Evolutionary conservation across 2,329 filamentous ascomycete species (phyloP).

Genomic region (Fusarium sarcochroum): DNA sequence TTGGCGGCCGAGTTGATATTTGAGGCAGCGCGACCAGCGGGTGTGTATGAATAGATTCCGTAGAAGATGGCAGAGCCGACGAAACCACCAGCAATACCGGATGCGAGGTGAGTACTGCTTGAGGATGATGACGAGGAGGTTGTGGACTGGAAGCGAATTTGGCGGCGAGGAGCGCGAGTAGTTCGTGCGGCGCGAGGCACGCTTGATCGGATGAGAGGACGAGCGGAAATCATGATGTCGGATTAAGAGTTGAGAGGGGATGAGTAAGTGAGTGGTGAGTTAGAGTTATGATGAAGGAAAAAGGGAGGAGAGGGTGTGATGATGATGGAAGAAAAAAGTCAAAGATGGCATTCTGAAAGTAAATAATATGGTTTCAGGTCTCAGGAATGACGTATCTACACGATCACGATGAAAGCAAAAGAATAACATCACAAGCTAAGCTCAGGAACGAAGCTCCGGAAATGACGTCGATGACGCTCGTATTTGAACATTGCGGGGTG

Average conservation of each 20-base stretch:
- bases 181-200: slow-evolving; percentile 49
- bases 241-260: neutral
- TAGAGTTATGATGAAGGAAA: neutral
- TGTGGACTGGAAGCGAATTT: slow-evolving; percentile 60
- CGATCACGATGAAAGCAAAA: slow-evolving; percentile 42
- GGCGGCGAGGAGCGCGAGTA: slow-evolving; percentile 45
- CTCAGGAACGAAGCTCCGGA: slow-evolving; percentile 38
- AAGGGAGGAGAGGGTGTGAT: neutral
- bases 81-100: slow-evolving; percentile 61
- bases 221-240: slow-evolving; percentile 51
- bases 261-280: neutral
- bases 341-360: slow-evolving; percentile 18
- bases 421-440: slow-evolving; percentile 19
- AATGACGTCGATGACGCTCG: slow-evolving; percentile 48
- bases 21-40: slow-evolving; percentile 57
- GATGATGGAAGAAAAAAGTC: neutral
- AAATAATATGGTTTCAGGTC: slow-evolving; percentile 13
- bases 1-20: slow-evolving; percentile 64
- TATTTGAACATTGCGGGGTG: slow-evolving; percentile 41
- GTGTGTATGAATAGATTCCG: slow-evolving; percentile 60
- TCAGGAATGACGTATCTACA: slow-evolving; percentile 39
- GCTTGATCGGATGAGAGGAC: slow-evolving; percentile 48
- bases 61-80: slow-evolving; percentile 60
- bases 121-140: slow-evolving; percentile 44
- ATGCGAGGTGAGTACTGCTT: slow-evolving; percentile 54